Evolutionary conservation across 768 basidiomycete species (phyloP), one percentile per base, ranked within the genome.

Genomic region (Grammothele lineata): DNA sequence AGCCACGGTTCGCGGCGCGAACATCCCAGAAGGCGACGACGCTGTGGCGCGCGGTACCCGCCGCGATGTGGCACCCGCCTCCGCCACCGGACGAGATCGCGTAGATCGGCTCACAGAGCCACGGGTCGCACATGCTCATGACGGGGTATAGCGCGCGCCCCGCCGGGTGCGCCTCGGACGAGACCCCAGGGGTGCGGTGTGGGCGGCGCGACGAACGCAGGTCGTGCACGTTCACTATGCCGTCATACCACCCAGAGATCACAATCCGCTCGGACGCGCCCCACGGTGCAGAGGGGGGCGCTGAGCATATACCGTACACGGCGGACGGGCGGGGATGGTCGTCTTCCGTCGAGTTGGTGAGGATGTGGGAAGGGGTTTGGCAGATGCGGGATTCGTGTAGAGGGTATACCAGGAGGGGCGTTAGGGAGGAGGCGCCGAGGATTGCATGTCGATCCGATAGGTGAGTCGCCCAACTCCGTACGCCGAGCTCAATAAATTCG

Each of bases 11-110:
- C 0, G 85, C 75, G 17, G 68, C 71, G 8, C 89, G 80, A 24
- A 88, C 72, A 60, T 92, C 90, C 85, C 87, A 92, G 53, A 92
- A 81, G 3, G 86, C 79, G 45, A 92, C 78, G 18, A 90, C 77
- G 48, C 83, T 78, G 58, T 92, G 85, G 9, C 85, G 74, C 6
- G 87, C 87, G 11, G 80, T 80, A 10, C 90, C 90, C 2, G 87
- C 87, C 4, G 85, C 81, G 38, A 92, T 70, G 56, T 86, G 75
- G 46, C 74, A 75, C 10, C 73, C 71, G 14, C 71, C 72, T 0
- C 87, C 87, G 6, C 88, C 89, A 23, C 89, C 89, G 43, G 75
- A 80, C 2, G 85, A 78, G 40, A 92, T 74, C 35, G 80, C 74
- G 59, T 92, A 92, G 39, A 92, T 80, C 7, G 90, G 74, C 52